These are phyloP conservation scores for Hirschfeldia incana DNA, from an alignment of 345 rosid species.

Conservation along the genomic window DNA sequence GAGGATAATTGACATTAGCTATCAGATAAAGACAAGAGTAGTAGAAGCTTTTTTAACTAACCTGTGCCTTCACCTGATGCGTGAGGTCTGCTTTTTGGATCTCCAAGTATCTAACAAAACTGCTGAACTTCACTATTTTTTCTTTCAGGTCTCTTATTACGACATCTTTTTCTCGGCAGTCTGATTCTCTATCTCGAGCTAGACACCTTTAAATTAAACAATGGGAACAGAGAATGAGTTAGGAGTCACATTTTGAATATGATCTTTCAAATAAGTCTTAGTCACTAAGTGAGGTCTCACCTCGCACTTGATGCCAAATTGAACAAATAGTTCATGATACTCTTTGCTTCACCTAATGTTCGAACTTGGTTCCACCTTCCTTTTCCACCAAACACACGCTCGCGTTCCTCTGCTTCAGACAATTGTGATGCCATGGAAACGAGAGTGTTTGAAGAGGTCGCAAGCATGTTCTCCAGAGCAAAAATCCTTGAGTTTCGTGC, in stretches of 20 bases:
- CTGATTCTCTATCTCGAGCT: constrained; percentile 78
- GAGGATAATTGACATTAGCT: constrained; percentile 3
- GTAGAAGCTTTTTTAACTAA: constrained; percentile 37
- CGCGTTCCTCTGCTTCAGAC: constrained; percentile 99
- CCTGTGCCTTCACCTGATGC: constrained; percentile 69
- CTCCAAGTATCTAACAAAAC: constrained; percentile 61
- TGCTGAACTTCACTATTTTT: constrained; percentile 62
- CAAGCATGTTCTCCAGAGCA: constrained; percentile 96
- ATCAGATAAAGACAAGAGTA: constrained; percentile 5
- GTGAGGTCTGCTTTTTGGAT: constrained; percentile 64
- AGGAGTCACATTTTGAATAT: constrained; percentile 8
- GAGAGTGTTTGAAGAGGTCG: constrained; percentile 76
- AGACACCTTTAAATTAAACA: constrained; percentile 57
- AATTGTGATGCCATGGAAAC: constrained; percentile 97
- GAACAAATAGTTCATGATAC: constrained; percentile 78
- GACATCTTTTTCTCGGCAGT: constrained; percentile 68
- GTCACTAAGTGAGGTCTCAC: constrained; percentile 38
- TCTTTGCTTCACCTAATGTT: constrained; percentile 84
- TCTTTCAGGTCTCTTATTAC: constrained; percentile 74
- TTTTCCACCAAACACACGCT: constrained; percentile 77
- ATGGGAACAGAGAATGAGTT: constrained; percentile 16
- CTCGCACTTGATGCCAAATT: constrained; percentile 86
- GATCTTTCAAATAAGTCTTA: not conserved
- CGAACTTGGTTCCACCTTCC: constrained; percentile 99
- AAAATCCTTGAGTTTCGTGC: constrained; percentile 91